These are phyloP conservation scores for Aspergillus eucalypticola DNA, from an alignment of 2,329 filamentous ascomycete species.

Conservation along the genomic window DNA sequence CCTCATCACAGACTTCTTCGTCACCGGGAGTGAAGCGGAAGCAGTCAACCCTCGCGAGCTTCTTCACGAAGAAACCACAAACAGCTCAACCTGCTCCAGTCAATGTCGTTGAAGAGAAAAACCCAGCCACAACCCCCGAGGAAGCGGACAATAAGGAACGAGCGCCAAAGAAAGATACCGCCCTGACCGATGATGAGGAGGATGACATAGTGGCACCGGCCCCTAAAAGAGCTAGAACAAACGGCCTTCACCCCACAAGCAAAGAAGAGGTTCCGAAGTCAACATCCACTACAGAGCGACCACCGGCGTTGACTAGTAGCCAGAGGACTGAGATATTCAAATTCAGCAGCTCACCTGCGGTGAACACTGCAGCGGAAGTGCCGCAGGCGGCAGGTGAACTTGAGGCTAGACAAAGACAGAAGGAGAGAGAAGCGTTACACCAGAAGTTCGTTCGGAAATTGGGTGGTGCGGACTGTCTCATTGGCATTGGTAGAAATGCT, in stretches of 20 bases:
- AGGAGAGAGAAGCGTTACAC: constrained; percentile 71
- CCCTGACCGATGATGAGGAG: constrained; percentile 38
- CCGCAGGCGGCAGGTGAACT: constrained; percentile 39
- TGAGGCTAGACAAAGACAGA: constrained; percentile 56
- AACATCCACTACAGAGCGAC: constrained; percentile 10
- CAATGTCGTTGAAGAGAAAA: constrained; percentile 7
- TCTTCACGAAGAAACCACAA: constrained; percentile 66
- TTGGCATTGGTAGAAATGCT: constrained; percentile 61
- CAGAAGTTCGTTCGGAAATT: constrained; percentile 86
- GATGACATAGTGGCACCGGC: constrained; percentile 43
- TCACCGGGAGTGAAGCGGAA: constrained; percentile 41
- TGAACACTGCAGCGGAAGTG: constrained; percentile 36
- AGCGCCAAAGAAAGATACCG: neutral
- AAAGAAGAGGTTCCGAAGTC: constrained; percentile 6
- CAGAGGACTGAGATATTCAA: constrained; percentile 60
- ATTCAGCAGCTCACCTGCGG: constrained; percentile 55
- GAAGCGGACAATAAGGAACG: constrained; percentile 11
- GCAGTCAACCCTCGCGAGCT: constrained; percentile 79
- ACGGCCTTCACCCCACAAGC: constrained; percentile 19
- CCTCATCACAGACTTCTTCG: constrained; percentile 37
- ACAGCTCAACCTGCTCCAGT: constrained; percentile 20
- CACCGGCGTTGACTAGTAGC: constrained; percentile 40
- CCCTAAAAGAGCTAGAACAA: constrained; percentile 42
- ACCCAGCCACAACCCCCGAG: neutral
- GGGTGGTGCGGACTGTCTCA: constrained; percentile 78